Base-by-base conservation (phyloP, 805 yeast species). In the Sungouiella blattae region DNA sequence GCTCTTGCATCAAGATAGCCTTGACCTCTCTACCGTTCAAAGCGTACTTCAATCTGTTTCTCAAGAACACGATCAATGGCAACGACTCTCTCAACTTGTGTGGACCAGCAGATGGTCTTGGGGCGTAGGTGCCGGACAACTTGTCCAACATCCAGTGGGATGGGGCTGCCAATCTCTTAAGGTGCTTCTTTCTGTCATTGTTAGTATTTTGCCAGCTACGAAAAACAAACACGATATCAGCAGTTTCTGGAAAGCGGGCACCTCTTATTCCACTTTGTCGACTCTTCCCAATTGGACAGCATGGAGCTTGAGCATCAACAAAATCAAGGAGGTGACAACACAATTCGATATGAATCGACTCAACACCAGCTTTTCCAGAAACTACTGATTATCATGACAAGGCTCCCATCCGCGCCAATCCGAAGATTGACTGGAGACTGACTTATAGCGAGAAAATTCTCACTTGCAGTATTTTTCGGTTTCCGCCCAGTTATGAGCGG, bases 131-230 rank as follows among this genome's bases (percentile, higher is more conserved):
- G 71, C 99, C 99, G 68, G 97, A 86, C 78, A 93, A 80, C 79
- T 93, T 93, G 94, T 94, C 98, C 80, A 93, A 87, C 94, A 93
- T 86, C 98, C 98, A 93, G 84, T 93, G 98, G 80, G 89, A 84
- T 81, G 99, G 99, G 73, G 98, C 98, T 73, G 98, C 96, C 76
- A 91, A 84, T 84, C 98, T 88, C 83, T 91, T 89, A 73, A 89
- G 83, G 74, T 91, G 97, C 83, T 91, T 89, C 89, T 88, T 87
- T 84, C 89, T 85, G 67, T 3, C 33, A 24, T 17, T 33, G 65
- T 61, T 59, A 60, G 67, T 61, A 47, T 21, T 23, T 13, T 31
- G 4, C n/a, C 11, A 20, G 16, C 12, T 28, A 20, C 22, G 22
- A 20, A 20, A 20, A 20, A 6, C 9, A 20, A 9, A 20, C 22